Conservation (phyloP, 306 rosid species). For the Herpetospermum pedunculosum region DNA sequence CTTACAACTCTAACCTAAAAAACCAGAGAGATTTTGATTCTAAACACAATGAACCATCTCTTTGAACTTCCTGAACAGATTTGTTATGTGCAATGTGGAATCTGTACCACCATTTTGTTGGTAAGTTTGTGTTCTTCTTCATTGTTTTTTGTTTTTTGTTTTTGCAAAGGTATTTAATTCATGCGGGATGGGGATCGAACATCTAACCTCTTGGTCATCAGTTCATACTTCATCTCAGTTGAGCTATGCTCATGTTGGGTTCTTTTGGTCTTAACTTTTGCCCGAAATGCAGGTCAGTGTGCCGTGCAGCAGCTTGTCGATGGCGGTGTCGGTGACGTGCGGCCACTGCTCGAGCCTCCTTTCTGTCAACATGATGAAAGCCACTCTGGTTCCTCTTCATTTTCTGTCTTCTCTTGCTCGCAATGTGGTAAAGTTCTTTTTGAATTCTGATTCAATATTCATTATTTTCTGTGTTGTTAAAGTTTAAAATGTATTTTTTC, state of each 20-base stretch:
- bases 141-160: too few relatives aligned
- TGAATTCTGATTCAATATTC: background rate
- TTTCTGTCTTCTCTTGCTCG: conserved; percentile 50
- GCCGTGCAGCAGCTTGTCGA: conserved; percentile 80
- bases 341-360: conserved; percentile 85
- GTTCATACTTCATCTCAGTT: too few relatives aligned
- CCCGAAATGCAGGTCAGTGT: conserved; percentile 56
- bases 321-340: conserved; percentile 83
- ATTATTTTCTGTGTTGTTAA: background rate
- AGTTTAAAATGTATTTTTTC: background rate
- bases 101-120: conserved; percentile 69
- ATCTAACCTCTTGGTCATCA: too few relatives aligned
- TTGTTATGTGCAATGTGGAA: conserved; percentile 83
- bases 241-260: too few relatives aligned
- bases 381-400: conserved; percentile 75
- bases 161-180: too few relatives aligned
- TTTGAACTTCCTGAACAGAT: conserved; percentile 76
- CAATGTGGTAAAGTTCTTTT: background rate
- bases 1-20: conserved; percentile 5
- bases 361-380: conserved; percentile 78
- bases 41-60: conserved; percentile 42
- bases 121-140: conserved; percentile 17
- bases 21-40: background rate
- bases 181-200: too few relatives aligned
- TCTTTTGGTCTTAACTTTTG: background rate